These are phyloP conservation scores for Globisporangium takayamanum DNA, from an alignment of 352 stramenopile species.

Conservation along the genomic window DNA sequence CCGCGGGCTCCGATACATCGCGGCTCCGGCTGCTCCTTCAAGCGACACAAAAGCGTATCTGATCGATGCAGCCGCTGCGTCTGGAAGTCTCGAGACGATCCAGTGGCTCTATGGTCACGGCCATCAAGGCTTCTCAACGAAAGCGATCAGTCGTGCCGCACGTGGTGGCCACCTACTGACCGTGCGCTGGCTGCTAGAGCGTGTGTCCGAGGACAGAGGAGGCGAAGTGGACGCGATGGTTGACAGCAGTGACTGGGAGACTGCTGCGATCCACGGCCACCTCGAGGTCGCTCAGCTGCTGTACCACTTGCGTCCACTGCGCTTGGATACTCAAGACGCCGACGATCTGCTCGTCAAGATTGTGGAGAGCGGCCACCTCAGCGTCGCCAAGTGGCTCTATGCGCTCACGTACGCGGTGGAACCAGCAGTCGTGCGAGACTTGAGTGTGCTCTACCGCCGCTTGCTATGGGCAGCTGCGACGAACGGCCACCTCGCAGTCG, in stretches of 20 bases:
- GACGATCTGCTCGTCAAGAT: not conserved
- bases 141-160: not conserved
- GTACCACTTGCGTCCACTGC: not conserved
- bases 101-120: not conserved
- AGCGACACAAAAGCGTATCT: not conserved
- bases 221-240: not conserved
- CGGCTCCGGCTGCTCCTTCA: not conserved
- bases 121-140: not conserved
- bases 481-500: conserved; percentile 1
- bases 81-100: not conserved
- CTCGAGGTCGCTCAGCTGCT: not conserved
- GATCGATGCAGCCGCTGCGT: not conserved
- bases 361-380: not conserved
- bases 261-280: not conserved
- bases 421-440: too few relatives aligned
- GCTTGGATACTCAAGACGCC: not conserved
- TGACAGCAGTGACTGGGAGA: not conserved
- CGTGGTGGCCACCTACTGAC: not conserved
- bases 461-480: not conserved
- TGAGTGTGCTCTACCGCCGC: not conserved
- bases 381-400: conserved; percentile 1
- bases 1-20: not conserved
- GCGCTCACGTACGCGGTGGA: not conserved
- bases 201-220: not conserved
- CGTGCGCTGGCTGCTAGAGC: conserved; percentile 1